These are phyloP conservation scores for Arthrobotrys megalospora DNA, from an alignment of 2,329 filamentous ascomycete genomes.

Conservation along the genomic window DNA sequence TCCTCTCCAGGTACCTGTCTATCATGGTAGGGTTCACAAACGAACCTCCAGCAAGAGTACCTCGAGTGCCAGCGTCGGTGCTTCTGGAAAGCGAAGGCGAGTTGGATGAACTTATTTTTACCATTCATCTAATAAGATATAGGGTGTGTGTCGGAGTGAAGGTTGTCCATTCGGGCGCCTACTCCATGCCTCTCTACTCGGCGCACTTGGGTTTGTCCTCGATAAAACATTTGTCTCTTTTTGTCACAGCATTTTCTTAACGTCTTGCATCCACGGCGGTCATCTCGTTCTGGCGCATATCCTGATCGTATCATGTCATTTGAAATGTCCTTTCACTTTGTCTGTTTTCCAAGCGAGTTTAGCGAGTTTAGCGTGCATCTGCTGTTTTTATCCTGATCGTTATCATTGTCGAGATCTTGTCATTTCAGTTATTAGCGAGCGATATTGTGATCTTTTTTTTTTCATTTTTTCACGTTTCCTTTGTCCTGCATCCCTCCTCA, in stretches of 20 bases:
- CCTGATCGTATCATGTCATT: conserved; percentile 59
- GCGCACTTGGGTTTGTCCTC: conserved; percentile 61
- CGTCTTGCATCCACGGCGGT: conserved; percentile 60
- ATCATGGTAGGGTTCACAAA: conserved; percentile 57
- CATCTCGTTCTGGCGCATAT: conserved; percentile 61
- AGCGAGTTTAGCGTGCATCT: conserved; percentile 62
- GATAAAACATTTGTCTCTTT: conserved; percentile 37
- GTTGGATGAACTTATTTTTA: conserved; percentile 62
- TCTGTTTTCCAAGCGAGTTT: conserved; percentile 54
- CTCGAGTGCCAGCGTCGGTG: conserved; percentile 56
- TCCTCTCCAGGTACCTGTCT: conserved; percentile 54
- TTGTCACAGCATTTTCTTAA: conserved; percentile 46
- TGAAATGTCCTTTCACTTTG: conserved; percentile 54
- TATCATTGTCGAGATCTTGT: conserved; percentile 34
- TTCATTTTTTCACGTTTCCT: conserved; percentile 44
- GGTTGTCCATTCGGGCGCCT: conserved; percentile 17
- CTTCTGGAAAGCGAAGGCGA: conserved; percentile 62
- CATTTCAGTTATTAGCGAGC: conserved; percentile 61
- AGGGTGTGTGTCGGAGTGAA: conserved; percentile 32
- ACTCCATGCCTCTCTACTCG: conserved; percentile 44
- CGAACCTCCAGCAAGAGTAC: conserved; percentile 54
- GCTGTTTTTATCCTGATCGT: conserved; percentile 36
- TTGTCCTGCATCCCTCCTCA: conserved; percentile 53
- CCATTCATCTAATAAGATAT: conserved; percentile 61
- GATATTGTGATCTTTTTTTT: conserved; percentile 52